Evolutionary conservation across 2,329 filamentous ascomycete species (phyloP), one percentile per base, ranked within the genome.

Genomic region (Alternaria longipes): DNA sequence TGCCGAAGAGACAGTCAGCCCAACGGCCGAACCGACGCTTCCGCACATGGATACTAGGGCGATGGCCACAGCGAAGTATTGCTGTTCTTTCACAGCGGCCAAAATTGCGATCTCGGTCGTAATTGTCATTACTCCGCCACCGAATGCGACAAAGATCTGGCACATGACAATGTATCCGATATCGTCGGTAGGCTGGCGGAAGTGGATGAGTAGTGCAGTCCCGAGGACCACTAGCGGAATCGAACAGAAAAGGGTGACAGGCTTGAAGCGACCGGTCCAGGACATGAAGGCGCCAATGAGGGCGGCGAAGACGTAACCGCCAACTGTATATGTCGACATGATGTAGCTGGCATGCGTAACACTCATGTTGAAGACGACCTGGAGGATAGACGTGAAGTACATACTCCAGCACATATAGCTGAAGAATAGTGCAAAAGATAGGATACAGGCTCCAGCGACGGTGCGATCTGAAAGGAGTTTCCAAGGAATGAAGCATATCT

Each of bases 1-100:
- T 5, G 87, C 87, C 0, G 84, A 84, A 1, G 88, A 84, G 44
- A 91, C 82, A 4, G 87, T 83, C 34, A 55, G 64, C n/a, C 77
- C 77, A 45, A 79, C 74, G 12, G 72, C 75, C 30, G 70, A 69
- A 24, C 78, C 89, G 61, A 91, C 84, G 62, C 83, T 84, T 64
- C 84, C 81, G 45, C 87, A 85, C 36, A 90, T 84, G 60, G 91
- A 80, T 8, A 70, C 71, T 14, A 74, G 60, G 5, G 66, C 51
- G 18, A 68, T 69, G 8, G 72, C 68, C 42, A 74, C 55, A 42
- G 46, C 46, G 1, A 49, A 49, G 30, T 49, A 49, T n/a, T 74
- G 56, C 54, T 72, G 65, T n/a, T 74, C 71, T 6, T 59, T 57
- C 3, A 65, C 58, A 11, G 63, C 70, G 11, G 71, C 71, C 55